phyloP scores from a whole-genome alignment of 768 basidiomycete genomes.

The Epithele typhae region DNA sequence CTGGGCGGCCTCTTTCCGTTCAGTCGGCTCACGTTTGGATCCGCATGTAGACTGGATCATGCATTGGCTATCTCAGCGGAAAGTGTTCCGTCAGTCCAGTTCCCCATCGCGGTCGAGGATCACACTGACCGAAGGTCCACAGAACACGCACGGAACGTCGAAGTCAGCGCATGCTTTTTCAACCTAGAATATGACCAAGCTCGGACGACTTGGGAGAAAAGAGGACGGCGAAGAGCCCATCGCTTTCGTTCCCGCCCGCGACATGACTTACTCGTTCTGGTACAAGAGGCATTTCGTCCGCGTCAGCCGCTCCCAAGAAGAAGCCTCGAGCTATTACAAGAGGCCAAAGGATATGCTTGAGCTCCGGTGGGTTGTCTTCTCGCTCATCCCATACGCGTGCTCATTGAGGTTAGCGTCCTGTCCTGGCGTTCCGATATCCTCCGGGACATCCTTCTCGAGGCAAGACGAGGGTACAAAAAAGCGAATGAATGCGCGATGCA shows the following conservation, averaged over 20 bases:
- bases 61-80: slow-evolving; percentile 59
- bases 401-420: slow-evolving; percentile 39
- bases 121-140: background rate
- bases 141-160: slow-evolving; percentile 23
- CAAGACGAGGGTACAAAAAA: slow-evolving; percentile 46
- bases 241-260: slow-evolving; percentile 40
- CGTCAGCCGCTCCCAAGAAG: slow-evolving; percentile 30
- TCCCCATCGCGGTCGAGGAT: background rate
- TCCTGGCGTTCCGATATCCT: slow-evolving; percentile 42
- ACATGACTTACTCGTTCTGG: slow-evolving; percentile 40
- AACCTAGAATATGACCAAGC: slow-evolving; percentile 1
- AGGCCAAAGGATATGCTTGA: slow-evolving; percentile 34
- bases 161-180: slow-evolving; percentile 17
- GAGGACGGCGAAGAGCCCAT: background rate
- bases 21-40: no score
- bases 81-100: slow-evolving; percentile 7
- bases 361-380: slow-evolving; percentile 35
- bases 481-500: slow-evolving; percentile 48
- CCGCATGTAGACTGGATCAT: slow-evolving; percentile 64
- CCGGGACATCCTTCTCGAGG: slow-evolving; percentile 50
- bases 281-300: slow-evolving; percentile 35
- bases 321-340: slow-evolving; percentile 27
- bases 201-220: slow-evolving; percentile 1
- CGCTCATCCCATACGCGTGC: background rate
- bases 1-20: no score